Evolutionary conservation across 139 green algal species (phyloP).

Genomic region (Coccomyxa sp.): DNA sequence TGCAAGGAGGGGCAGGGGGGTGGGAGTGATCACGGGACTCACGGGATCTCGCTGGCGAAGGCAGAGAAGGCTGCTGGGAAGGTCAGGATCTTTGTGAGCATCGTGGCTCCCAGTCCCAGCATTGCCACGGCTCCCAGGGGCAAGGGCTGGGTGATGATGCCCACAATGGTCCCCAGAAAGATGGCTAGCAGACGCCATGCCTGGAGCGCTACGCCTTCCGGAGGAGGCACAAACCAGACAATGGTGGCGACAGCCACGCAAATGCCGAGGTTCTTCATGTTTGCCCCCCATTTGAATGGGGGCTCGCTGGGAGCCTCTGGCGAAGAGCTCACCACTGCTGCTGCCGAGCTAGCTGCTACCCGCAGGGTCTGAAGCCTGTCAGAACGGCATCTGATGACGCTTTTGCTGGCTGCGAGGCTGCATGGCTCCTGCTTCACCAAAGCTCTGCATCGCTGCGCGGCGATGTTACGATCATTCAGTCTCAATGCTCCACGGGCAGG

Average conservation of each 20-base stretch:
- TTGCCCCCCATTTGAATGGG: constrained; percentile 80
- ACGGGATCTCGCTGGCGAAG: constrained; percentile 95
- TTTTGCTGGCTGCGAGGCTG: neutral
- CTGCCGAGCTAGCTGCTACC: neutral
- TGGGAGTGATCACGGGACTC: constrained; percentile 19
- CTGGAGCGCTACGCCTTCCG: constrained; percentile 70
- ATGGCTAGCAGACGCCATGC: constrained; percentile 92
- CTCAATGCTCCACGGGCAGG: too few relatives aligned
- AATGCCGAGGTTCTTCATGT: constrained; percentile 85
- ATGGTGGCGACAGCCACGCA: constrained; percentile 68
- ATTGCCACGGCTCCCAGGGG: constrained; percentile 96
- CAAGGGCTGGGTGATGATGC: constrained; percentile 95
- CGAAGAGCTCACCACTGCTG: neutral
- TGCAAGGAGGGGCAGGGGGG: too few relatives aligned
- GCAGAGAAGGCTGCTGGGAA: constrained; percentile 95
- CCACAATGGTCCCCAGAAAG: constrained; percentile 85
- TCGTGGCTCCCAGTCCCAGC: constrained; percentile 87
- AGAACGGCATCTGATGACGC: neutral
- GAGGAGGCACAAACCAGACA: constrained; percentile 80
- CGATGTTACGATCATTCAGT: too few relatives aligned
- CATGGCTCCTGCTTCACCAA: neutral
- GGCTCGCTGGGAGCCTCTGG: neutral
- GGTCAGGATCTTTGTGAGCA: constrained; percentile 94
- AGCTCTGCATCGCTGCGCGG: too few relatives aligned
- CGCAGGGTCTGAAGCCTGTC: neutral